A percentile compares a stretch with the other conserved stretches of the same genome.
phyloP scores from a whole-genome alignment of 768 basidiomycete genomes.

The Boletales sp. region DNA sequence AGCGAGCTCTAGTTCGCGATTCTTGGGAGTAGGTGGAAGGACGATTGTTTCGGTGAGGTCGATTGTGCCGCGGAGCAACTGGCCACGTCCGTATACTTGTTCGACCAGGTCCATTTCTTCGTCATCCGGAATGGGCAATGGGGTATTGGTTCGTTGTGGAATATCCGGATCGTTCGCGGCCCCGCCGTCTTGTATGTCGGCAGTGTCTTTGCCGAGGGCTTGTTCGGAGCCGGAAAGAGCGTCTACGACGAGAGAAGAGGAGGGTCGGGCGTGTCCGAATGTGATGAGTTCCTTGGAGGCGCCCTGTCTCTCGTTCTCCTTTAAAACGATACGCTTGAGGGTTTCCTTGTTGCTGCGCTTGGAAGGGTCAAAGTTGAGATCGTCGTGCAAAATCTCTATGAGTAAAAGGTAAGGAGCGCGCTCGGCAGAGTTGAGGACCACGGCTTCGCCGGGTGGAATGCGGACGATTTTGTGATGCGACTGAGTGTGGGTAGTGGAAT shows the following conservation, averaged over 20 bases:
- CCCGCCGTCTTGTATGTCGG: slow-evolving; percentile 21
- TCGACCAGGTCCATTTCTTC: slow-evolving; percentile 98
- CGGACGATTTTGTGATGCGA: slow-evolving; percentile 94
- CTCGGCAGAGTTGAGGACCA: slow-evolving; percentile 97
- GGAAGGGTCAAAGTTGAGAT: slow-evolving; percentile 88
- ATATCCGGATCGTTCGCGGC: slow-evolving; percentile 10
- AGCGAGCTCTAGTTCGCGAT: slow-evolving; percentile 83
- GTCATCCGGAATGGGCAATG: slow-evolving; percentile 40
- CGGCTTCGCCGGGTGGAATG: slow-evolving; percentile 96
- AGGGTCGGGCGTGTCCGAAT: slow-evolving; percentile 31
- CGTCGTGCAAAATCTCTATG: slow-evolving; percentile 85
- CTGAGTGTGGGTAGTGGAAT: slow-evolving; percentile 36
- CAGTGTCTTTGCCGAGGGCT: slow-evolving; percentile 27
- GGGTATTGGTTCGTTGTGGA: slow-evolving; percentile 18
- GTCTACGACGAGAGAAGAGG: slow-evolving; percentile 18
- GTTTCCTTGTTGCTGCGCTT: slow-evolving; percentile 84
- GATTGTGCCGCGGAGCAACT: slow-evolving; percentile 67
- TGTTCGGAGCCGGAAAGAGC: slow-evolving; percentile 29
- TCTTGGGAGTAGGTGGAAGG: slow-evolving; percentile 78
- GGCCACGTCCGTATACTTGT: slow-evolving; percentile 82
- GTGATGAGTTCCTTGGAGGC: slow-evolving; percentile 53
- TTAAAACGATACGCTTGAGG: slow-evolving; percentile 68
- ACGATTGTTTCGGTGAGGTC: slow-evolving; percentile 85
- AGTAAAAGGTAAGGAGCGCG: slow-evolving; percentile 90
- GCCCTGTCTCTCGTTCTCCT: slow-evolving; percentile 59